phyloP scores from a whole-genome alignment of 257 asterid species.

The Solanum etuberosum region DNA sequence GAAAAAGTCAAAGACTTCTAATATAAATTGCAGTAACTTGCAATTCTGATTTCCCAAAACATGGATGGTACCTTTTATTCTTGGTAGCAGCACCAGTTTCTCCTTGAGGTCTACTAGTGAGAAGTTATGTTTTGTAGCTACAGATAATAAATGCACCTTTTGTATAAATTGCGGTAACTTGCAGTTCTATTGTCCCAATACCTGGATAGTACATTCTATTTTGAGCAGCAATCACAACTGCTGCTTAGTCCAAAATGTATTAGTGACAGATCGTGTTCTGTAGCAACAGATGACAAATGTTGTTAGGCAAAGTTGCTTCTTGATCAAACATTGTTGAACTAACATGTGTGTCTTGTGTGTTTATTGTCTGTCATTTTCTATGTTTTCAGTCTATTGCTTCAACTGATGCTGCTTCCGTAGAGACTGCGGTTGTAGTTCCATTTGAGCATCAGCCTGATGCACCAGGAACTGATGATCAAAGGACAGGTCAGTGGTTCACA shows the following conservation, averaged over 20 bases:
- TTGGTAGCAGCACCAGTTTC: neutral
- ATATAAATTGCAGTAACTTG: neutral
- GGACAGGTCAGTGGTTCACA: conserved; percentile 40
- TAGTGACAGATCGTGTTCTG: neutral
- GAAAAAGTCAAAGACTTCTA: neutral
- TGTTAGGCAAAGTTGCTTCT: neutral
- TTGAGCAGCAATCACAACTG: neutral
- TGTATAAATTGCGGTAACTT: neutral
- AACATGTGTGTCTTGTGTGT: neutral
- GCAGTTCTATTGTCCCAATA: neutral
- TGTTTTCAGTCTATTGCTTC: conserved; percentile 9
- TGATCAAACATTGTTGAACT: neutral
- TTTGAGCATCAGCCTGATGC: conserved; percentile 41
- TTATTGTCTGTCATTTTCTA: neutral
- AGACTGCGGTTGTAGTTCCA: conserved; percentile 20
- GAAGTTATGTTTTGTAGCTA: neutral
- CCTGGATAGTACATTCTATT: neutral
- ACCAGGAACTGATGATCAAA: conserved; percentile 41
- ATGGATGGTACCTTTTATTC: neutral
- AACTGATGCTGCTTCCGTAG: conserved; percentile 32
- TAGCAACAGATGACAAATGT: neutral
- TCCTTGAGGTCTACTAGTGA: neutral
- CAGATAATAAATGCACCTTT: neutral
- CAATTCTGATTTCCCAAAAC: neutral
- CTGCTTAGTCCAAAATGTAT: neutral